phyloP scores from a whole-genome alignment of 208 protist species.

The Acanthamoeba lenticulata region DNA sequence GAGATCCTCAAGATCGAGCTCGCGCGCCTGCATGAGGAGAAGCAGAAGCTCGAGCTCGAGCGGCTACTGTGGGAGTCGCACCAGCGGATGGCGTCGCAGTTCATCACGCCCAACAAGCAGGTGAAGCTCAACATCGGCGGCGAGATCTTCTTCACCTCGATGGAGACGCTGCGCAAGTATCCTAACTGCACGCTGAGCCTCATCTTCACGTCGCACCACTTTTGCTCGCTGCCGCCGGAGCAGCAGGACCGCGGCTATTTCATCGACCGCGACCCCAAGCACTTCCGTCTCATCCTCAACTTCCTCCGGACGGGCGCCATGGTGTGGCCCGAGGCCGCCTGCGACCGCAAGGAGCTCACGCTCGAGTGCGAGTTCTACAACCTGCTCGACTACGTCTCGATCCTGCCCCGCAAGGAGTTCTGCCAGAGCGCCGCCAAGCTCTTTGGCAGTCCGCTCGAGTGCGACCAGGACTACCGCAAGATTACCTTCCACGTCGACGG shows the following conservation, averaged over 20 bases:
- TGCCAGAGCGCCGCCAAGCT: neutral
- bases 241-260: slow-evolving; percentile 53
- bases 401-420: slow-evolving; percentile 38
- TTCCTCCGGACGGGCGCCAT: slow-evolving; percentile 44
- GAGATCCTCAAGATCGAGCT: slow-evolving; percentile 58
- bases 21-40: slow-evolving; percentile 23
- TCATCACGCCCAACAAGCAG: slow-evolving; percentile 57
- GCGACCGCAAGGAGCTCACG: slow-evolving; percentile 30
- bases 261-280: slow-evolving; percentile 52
- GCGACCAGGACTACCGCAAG: slow-evolving; percentile 34
- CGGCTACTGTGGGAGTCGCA: slow-evolving; percentile 8
- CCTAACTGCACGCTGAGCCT: slow-evolving; percentile 47
- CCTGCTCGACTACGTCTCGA: slow-evolving; percentile 9
- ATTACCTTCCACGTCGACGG: slow-evolving; percentile 39
- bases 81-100: neutral
- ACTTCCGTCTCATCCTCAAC: slow-evolving; percentile 53
- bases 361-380: slow-evolving; percentile 66
- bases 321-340: slow-evolving; percentile 45
- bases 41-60: slow-evolving; percentile 50
- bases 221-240: slow-evolving; percentile 24
- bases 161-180: slow-evolving; percentile 32
- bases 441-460: slow-evolving; percentile 32
- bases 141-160: slow-evolving; percentile 38
- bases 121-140: slow-evolving; percentile 53
- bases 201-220: slow-evolving; percentile 25